phyloP scores from a whole-genome alignment of 2,329 filamentous ascomycete species.

The Graphilbum sp. region DNA sequence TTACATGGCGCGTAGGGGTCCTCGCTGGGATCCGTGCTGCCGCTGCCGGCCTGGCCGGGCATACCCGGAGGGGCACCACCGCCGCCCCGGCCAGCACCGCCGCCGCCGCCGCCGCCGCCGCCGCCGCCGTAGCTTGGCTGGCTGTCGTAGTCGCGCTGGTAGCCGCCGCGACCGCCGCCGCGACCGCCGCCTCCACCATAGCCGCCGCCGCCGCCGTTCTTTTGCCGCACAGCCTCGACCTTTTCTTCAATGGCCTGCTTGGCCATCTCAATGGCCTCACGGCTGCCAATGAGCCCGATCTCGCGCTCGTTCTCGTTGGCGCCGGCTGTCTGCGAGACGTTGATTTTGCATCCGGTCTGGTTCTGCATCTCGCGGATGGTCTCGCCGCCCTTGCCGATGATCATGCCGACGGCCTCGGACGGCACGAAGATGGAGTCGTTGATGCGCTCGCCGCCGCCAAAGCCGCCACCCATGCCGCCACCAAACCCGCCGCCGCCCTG shows the following conservation, averaged over 20 bases:
- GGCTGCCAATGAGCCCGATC: slow-evolving; percentile 68
- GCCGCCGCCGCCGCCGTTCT: slow-evolving; percentile 32
- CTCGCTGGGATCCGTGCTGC: slow-evolving; percentile 30
- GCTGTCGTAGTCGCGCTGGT: slow-evolving; percentile 21
- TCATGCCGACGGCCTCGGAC: slow-evolving; percentile 88
- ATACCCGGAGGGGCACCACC: slow-evolving; percentile 29
- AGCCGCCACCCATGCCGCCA: slow-evolving; percentile 20
- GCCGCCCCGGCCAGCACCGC: slow-evolving; percentile 20
- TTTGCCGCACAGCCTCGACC: slow-evolving; percentile 62
- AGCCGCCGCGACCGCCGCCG: slow-evolving; percentile 33
- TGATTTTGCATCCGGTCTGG: slow-evolving; percentile 81
- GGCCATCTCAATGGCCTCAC: slow-evolving; percentile 62
- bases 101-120: slow-evolving; percentile 29
- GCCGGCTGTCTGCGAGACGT: slow-evolving; percentile 67
- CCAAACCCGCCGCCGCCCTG: slow-evolving; percentile 22
- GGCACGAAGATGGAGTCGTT: slow-evolving; percentile 75
- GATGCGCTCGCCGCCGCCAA: slow-evolving; percentile 47
- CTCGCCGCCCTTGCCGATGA: slow-evolving; percentile 86
- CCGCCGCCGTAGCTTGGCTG: slow-evolving; percentile 28
- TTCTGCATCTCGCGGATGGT: slow-evolving; percentile 91
- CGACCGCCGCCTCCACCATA: slow-evolving; percentile 24
- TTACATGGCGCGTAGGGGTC: slow-evolving; percentile 65
- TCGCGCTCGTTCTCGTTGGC: slow-evolving; percentile 67
- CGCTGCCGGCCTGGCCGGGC: slow-evolving; percentile 18
- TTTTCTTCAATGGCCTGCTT: slow-evolving; percentile 83